phyloP scores from a whole-genome alignment of 345 rosid genomes.

The Orychophragmus violaceus region DNA sequence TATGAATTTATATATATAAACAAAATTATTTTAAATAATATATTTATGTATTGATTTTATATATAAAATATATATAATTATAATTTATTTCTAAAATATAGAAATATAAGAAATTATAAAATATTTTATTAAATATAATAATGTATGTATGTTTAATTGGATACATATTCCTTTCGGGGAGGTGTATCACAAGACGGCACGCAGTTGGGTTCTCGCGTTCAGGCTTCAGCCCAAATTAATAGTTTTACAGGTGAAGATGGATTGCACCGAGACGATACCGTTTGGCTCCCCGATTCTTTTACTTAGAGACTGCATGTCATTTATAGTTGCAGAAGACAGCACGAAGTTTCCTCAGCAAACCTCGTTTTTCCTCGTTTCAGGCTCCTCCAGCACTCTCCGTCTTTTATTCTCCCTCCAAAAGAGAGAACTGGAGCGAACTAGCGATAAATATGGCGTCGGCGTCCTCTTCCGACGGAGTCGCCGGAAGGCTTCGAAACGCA shows the following conservation, averaged over 20 bases:
- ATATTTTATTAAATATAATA: too few species aligned
- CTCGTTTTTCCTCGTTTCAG: neutral
- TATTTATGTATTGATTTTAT: too few species aligned
- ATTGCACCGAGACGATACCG: neutral
- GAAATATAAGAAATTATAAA: too few species aligned
- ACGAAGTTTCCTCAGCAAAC: neutral
- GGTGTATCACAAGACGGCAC: neutral
- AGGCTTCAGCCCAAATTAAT: neutral
- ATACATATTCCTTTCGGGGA: too few species aligned
- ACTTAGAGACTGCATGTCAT: neutral
- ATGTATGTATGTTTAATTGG: too few species aligned
- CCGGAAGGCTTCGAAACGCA: conserved; percentile 45
- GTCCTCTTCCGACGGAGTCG: conserved; percentile 36
- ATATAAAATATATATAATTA: too few species aligned
- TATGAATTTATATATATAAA: too few species aligned
- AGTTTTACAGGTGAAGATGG: neutral
- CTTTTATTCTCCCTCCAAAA: conserved; percentile 16
- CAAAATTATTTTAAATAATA: too few species aligned
- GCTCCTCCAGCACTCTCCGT: neutral
- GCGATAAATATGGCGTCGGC: conserved; percentile 37
- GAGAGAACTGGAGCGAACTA: neutral
- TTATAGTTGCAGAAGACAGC: neutral
- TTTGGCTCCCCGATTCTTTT: neutral
- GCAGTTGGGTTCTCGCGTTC: too few species aligned
- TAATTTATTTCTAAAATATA: too few species aligned